Conservation (phyloP, 2,329 filamentous ascomycete genomes). For the Colletotrichum sp. region DNA sequence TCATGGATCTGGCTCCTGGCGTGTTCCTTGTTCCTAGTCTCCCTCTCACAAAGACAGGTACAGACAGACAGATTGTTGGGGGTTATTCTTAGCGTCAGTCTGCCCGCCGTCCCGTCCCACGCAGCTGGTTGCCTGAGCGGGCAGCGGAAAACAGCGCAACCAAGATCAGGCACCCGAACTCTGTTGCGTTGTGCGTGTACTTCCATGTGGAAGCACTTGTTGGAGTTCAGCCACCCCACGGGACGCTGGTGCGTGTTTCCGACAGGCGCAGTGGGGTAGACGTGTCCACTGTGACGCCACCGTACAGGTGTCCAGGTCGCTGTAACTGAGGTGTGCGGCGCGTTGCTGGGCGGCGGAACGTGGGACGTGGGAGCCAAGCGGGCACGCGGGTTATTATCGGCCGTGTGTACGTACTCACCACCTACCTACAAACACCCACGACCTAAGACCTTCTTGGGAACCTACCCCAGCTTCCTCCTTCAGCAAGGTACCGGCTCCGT, state of each 20-base stretch:
- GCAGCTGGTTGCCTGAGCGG: background rate
- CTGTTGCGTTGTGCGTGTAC: background rate
- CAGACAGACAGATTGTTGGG: background rate
- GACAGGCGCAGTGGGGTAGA: conserved; percentile 9
- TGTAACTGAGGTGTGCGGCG: background rate
- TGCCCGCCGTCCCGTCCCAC: background rate
- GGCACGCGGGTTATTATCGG: conserved; percentile 14
- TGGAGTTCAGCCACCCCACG: conserved; percentile 8
- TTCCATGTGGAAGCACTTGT: background rate
- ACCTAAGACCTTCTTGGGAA: background rate
- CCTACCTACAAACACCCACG: background rate
- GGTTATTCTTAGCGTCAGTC: background rate
- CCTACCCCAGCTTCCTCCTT: background rate
- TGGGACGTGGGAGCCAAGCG: background rate
- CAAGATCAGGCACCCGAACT: background rate
- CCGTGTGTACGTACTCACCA: background rate
- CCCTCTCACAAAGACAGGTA: background rate
- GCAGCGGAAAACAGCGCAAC: background rate
- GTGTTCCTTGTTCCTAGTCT: background rate
- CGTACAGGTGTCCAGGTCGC: background rate
- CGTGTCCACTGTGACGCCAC: conserved; percentile 11
- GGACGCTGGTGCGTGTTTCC: conserved; percentile 17
- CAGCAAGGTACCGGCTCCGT: background rate
- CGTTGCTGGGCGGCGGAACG: conserved; percentile 2
- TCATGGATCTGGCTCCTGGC: background rate